These are phyloP conservation scores for Syncephalastrum racemosum DNA, from an alignment of 371 early-diverging fungal species.

Conservation along the genomic window DNA sequence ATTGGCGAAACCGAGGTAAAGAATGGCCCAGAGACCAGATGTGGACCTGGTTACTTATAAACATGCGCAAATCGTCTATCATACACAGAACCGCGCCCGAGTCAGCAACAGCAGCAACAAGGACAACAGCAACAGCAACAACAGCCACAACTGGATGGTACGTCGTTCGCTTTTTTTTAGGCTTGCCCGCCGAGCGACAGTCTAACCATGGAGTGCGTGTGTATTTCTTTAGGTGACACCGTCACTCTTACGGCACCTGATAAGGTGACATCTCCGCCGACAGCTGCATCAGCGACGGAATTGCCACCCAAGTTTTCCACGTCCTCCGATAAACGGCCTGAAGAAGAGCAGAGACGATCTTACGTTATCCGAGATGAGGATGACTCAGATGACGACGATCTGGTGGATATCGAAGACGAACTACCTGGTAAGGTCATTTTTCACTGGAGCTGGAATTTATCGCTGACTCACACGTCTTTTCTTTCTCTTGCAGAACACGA, in stretches of 20 bases:
- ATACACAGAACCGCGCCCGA: neutral
- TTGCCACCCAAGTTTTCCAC: no score
- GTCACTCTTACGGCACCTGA: conserved; percentile 14
- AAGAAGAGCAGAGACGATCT: conserved; percentile 17
- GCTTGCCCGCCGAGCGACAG: no score
- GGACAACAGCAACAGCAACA: neutral
- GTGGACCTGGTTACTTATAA: neutral
- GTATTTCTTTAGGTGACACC: conserved; percentile 6
- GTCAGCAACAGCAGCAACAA: neutral
- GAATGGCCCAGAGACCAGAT: conserved; percentile 1
- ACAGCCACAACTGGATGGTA: conserved; percentile 1
- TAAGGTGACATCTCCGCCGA: conserved; percentile 6
- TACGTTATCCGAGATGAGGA: conserved; percentile 30
- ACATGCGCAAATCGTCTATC: neutral
- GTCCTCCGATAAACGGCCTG: conserved; percentile 7
- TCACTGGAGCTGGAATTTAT: neutral
- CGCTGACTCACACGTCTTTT: neutral
- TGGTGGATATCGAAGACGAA: conserved; percentile 28
- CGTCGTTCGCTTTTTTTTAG: neutral
- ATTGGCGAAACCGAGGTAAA: conserved; percentile 11
- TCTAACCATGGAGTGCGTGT: no score
- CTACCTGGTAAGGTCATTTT: neutral
- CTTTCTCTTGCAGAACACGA: neutral
- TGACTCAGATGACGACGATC: conserved; percentile 27
- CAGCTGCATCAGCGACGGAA: conserved; percentile 9